Evolutionary conservation across 2,329 filamentous ascomycete genomes (phyloP), one percentile per base, ranked within the genome.

Genomic region (Monosporascus sp.): DNA sequence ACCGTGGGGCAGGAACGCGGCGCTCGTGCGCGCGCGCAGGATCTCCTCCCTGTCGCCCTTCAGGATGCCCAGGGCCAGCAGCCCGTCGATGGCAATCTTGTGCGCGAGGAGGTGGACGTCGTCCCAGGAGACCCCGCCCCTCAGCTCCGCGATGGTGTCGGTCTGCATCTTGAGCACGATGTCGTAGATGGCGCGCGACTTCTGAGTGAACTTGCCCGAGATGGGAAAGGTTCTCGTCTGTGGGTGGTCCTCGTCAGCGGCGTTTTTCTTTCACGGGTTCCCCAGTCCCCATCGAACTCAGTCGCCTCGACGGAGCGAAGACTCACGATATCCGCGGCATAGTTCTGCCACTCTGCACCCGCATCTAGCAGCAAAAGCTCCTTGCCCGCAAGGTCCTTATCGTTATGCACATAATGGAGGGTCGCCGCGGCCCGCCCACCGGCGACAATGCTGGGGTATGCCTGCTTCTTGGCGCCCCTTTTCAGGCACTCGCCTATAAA

Each of bases 1-100:
- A 0, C 92, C 92, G 68, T 97, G 92, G 1, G 92, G 92, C 65
- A 96, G 89, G 75, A 97, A 97, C 2, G 91, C 92, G 24, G 88
- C 84, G 63, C 88, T 93, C n/a, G 90, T 89, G 52, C 91, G 80
- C 44, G 82, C 83, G 60, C 84, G 80, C 55, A 95, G 81, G 24
- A 97, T 88, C 61, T 90, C 90, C 18, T 86, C 80, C 52, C 80
- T 79, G 56, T 82, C 75, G 9, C 83, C 79, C 65, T 81, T 81
- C 39, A 97, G 72, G 47, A 97, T 87, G 2, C 90, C 90, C 0
- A 97, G 76, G 22, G 77, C 71, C 27, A 91, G 75, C 3, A 97
- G 76, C 0, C 91, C 92, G 17, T 89, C 82, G 58, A 96, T 92
- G 50, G 90, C 89, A 50, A 96, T 81, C 59, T 81, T 81, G 72